These are phyloP conservation scores for Neurospora africana DNA, from an alignment of 495 filamentous ascomycete species.

Conservation along the genomic window DNA sequence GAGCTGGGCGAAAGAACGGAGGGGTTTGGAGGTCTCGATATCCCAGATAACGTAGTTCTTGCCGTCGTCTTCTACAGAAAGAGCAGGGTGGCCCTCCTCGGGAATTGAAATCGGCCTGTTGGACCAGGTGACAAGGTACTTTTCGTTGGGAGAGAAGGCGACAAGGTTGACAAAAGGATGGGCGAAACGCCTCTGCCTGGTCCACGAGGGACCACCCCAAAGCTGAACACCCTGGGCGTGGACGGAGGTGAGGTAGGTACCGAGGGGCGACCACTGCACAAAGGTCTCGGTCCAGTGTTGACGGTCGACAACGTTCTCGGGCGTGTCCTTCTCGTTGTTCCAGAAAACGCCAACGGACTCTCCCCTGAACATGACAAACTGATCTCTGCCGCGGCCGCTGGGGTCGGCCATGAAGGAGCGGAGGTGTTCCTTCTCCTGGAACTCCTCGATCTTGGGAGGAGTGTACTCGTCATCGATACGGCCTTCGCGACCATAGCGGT, in stretches of 20 bases:
- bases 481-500: constrained; percentile 89
- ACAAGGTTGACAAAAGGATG: constrained; percentile 92
- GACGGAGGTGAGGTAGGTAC: constrained; percentile 87
- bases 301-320: constrained; percentile 82
- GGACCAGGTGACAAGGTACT: constrained; percentile 93
- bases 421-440: constrained; percentile 86
- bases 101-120: constrained; percentile 83
- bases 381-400: constrained; percentile 79
- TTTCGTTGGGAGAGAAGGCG: constrained; percentile 89
- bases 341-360: constrained; percentile 91
- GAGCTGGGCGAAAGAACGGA: constrained; percentile 84
- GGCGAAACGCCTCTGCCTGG: constrained; percentile 79
- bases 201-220: constrained; percentile 87
- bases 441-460: constrained; percentile 64
- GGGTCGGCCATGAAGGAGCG: constrained; percentile 83
- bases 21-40: constrained; percentile 75
- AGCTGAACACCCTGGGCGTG: constrained; percentile 93
- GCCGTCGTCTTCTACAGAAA: constrained; percentile 86
- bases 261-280: constrained; percentile 92
- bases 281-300: constrained; percentile 95
- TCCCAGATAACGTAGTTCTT: constrained; percentile 99
- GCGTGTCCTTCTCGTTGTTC: constrained; percentile 89
- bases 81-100: constrained; percentile 65
- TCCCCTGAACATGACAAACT: constrained; percentile 82
- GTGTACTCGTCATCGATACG: constrained; percentile 83